phyloP scores from a whole-genome alignment of 306 rosid species.

The Trichosanthes truncata region DNA sequence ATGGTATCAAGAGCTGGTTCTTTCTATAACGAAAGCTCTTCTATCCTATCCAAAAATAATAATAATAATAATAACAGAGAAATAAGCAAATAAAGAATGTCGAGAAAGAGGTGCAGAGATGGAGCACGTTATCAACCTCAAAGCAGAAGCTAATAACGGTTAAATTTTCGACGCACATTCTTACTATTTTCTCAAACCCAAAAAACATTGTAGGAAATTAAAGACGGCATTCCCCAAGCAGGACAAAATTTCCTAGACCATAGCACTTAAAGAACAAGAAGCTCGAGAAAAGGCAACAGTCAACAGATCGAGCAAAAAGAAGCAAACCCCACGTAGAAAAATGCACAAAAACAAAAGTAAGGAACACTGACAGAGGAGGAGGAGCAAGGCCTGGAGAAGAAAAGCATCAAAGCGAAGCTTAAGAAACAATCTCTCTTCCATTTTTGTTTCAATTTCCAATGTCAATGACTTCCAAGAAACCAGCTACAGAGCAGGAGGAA shows the following conservation, averaged over 20 bases:
- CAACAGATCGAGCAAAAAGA: conserved; percentile 26
- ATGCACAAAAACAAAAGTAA: background rate
- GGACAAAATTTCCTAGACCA: background rate
- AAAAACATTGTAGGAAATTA: background rate
- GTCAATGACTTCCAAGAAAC: background rate
- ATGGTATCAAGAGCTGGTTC: background rate
- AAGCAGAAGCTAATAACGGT: background rate
- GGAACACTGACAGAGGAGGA: conserved; percentile 40
- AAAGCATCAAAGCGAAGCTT: conserved; percentile 17
- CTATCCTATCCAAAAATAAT: background rate
- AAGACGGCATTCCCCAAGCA: background rate
- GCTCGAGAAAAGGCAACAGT: background rate
- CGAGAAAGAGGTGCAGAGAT: background rate
- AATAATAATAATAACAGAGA: background rate
- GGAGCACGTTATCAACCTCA: background rate
- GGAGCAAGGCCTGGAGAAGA: conserved; percentile 17
- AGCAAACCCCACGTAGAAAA: conserved; percentile 12
- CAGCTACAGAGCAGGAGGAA: background rate
- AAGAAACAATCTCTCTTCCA: conserved; percentile 23
- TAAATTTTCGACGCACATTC: background rate
- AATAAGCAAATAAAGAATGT: conserved; percentile 1
- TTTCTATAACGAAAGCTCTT: background rate
- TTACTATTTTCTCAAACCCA: background rate
- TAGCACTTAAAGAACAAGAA: background rate
- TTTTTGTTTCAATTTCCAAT: conserved; percentile 2